Conservation (phyloP, 2,329 filamentous ascomycete genomes). For the Neonectria neomacrospora region DNA sequence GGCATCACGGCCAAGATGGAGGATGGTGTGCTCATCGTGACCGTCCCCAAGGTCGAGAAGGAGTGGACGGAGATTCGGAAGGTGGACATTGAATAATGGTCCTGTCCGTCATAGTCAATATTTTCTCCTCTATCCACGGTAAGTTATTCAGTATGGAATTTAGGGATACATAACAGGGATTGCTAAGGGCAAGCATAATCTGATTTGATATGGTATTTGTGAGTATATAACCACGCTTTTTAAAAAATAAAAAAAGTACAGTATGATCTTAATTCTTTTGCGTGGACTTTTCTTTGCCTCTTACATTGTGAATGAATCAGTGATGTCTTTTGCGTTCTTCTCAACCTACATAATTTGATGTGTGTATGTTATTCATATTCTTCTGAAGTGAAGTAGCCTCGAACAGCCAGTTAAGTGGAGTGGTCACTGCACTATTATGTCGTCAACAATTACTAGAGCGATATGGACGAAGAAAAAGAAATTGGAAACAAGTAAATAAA, state of each 20-base stretch:
- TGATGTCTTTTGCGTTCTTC: not conserved
- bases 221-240: conserved; percentile 8
- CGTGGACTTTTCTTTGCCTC: conserved; percentile 1
- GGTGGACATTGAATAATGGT: conserved; percentile 64
- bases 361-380: too few species aligned
- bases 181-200: not conserved
- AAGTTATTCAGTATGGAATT: not conserved
- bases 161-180: not conserved
- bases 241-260: conserved; percentile 5
- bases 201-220: conserved; percentile 5
- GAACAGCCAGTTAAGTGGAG: too few species aligned
- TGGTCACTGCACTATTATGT: too few species aligned
- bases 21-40: conserved; percentile 80
- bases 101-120: not conserved
- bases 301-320: not conserved
- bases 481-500: too few species aligned
- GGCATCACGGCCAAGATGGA: conserved; percentile 80
- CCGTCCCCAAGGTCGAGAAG: conserved; percentile 77
- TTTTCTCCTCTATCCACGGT: not conserved
- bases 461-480: too few species aligned
- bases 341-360: not conserved
- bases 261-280: conserved; percentile 18
- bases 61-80: conserved; percentile 72
- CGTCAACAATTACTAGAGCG: too few species aligned
- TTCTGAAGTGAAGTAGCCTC: too few species aligned